Evolutionary conservation across 2,329 filamentous ascomycete genomes (phyloP).

Genomic region (Arthrobotrys sinensis): DNA sequence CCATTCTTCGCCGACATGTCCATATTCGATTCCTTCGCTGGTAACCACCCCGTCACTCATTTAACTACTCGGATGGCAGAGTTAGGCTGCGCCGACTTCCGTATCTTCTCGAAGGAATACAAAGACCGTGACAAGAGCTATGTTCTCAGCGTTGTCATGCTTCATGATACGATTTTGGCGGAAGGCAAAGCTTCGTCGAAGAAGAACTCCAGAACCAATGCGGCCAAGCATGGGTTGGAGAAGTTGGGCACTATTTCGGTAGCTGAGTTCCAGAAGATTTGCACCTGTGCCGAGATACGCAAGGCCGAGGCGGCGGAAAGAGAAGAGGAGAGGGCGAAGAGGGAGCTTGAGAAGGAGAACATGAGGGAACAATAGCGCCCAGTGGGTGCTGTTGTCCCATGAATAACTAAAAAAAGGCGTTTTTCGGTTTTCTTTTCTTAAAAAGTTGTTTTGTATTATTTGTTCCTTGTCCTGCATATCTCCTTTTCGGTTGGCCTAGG

Average conservation of each 20-base stretch:
- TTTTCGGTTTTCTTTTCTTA: conserved; percentile 40
- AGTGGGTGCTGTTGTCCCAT: background rate
- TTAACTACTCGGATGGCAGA: conserved; percentile 69
- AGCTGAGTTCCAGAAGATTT: conserved; percentile 61
- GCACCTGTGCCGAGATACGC: conserved; percentile 58
- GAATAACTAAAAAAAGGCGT: conserved; percentile 68
- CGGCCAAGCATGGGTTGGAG: conserved; percentile 74
- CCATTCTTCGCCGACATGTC: conserved; percentile 88
- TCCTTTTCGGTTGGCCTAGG: conserved; percentile 24
- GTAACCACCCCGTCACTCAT: conserved; percentile 84
- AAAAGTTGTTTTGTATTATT: conserved; percentile 40
- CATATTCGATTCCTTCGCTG: conserved; percentile 87
- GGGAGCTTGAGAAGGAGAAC: conserved; percentile 23
- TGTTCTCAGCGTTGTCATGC: conserved; percentile 80
- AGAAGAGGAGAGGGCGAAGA: conserved; percentile 25
- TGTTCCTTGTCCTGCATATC: background rate
- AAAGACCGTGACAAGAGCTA: conserved; percentile 70
- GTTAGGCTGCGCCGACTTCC: conserved; percentile 69
- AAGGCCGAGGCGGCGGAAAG: conserved; percentile 42
- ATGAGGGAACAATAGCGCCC: background rate
- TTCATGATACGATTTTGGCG: conserved; percentile 80
- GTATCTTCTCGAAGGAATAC: conserved; percentile 72
- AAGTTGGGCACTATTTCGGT: conserved; percentile 68
- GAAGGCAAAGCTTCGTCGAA: conserved; percentile 76
- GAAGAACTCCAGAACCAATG: conserved; percentile 80